These are phyloP conservation scores for Pseudodiploospora longispora DNA, from an alignment of 2,329 filamentous ascomycete species.

Conservation along the genomic window DNA sequence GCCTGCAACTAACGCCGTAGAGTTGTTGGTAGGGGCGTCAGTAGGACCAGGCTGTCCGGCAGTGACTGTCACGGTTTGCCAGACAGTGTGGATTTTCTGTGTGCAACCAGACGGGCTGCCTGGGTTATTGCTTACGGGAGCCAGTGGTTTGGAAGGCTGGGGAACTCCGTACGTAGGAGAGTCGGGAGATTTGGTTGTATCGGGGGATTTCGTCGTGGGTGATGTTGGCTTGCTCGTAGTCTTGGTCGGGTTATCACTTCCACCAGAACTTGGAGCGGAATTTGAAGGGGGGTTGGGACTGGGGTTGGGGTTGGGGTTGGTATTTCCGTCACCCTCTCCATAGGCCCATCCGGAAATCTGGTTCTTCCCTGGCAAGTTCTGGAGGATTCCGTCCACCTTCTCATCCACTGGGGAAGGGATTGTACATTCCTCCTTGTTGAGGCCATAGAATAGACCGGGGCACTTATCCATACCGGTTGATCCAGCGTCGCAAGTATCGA, in stretches of 20 bases:
- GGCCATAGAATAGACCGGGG: slow-evolving; percentile 44
- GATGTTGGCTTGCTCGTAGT: neutral
- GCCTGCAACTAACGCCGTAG: slow-evolving; percentile 12
- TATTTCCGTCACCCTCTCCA: slow-evolving; percentile 18
- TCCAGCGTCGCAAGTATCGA: slow-evolving; percentile 57
- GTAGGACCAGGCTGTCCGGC: slow-evolving; percentile 14
- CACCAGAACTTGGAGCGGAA: neutral
- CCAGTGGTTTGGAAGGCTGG: too few species aligned
- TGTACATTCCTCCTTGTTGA: slow-evolving; percentile 45
- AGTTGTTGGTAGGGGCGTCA: slow-evolving; percentile 6
- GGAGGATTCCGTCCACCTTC: slow-evolving; percentile 33
- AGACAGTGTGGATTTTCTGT: slow-evolving; percentile 30
- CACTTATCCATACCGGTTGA: slow-evolving; percentile 55
- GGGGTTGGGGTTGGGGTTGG: neutral
- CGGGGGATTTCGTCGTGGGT: neutral
- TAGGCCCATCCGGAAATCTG: slow-evolving; percentile 44
- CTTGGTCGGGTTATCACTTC: too few species aligned
- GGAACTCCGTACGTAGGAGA: too few species aligned
- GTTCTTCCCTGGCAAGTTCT: slow-evolving; percentile 47
- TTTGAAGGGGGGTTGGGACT: neutral
- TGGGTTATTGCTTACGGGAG: slow-evolving; percentile 1
- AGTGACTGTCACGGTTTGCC: slow-evolving; percentile 39
- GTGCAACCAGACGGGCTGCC: slow-evolving; percentile 16
- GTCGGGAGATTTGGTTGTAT: neutral
- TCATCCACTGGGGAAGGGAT: slow-evolving; percentile 41